Percentiles rank a stretch among this genome's conserved stretches.
Conservation (phyloP, 2,329 filamentous ascomycete species). For the Venturia carpophila region DNA sequence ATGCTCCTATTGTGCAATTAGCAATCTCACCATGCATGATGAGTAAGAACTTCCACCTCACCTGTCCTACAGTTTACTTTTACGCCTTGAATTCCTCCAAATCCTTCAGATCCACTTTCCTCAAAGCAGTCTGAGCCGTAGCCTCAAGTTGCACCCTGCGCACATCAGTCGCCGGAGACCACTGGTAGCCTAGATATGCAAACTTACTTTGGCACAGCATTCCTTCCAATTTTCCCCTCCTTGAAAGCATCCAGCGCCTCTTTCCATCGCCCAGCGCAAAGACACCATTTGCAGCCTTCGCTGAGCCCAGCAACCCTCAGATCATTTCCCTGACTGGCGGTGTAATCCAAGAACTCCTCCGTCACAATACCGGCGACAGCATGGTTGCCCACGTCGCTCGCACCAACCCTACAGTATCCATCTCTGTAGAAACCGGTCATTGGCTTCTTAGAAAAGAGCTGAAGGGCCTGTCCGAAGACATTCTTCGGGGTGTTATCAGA, state of each 20-base stretch:
- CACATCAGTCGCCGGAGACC: background rate
- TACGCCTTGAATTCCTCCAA: conserved; percentile 14
- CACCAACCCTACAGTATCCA: conserved; percentile 13
- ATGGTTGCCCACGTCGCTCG: conserved; percentile 14
- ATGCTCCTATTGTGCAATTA: background rate
- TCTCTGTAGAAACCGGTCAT: conserved; percentile 17
- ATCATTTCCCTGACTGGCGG: conserved; percentile 19
- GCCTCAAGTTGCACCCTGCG: conserved; percentile 12
- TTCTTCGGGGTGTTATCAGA: conserved; percentile 8
- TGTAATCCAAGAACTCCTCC: conserved; percentile 19
- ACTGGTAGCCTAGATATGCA: background rate
- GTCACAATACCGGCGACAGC: conserved; percentile 18
- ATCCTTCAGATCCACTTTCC: conserved; percentile 10
- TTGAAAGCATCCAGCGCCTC: conserved; percentile 18
- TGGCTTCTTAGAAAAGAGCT: conserved; percentile 15
- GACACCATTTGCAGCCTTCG: conserved; percentile 20
- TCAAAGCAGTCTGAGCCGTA: conserved; percentile 16
- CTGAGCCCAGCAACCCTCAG: conserved; percentile 16
- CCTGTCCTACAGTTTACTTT: background rate
- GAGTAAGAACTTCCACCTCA: background rate
- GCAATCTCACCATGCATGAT: background rate
- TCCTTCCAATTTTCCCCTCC: conserved; percentile 12
- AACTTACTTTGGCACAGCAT: conserved; percentile 15
- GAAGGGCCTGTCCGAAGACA: conserved; percentile 12
- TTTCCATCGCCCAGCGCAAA: conserved; percentile 19